Conservation (phyloP, 73 alveolate species). For the Paramecium caudatum region DNA sequence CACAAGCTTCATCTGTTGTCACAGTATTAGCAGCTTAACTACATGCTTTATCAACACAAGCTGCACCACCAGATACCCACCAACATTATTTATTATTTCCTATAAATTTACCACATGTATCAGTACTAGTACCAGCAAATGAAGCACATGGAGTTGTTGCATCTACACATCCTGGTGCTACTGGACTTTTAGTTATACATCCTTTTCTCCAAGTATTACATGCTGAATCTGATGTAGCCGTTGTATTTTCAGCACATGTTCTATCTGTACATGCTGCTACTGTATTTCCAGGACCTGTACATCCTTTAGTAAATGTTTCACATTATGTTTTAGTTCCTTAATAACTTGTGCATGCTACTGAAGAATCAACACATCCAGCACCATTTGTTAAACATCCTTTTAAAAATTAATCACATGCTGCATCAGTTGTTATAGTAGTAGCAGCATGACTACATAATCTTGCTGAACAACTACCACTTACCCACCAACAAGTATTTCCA, state of each 20-base stretch:
- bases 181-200: conserved; percentile 18
- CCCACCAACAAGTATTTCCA: conserved; percentile 33
- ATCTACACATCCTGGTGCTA: conserved; percentile 64
- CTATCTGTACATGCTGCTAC: background rate
- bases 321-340: conserved; percentile 51
- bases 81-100: background rate
- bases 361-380: background rate
- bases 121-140: conserved; percentile 41
- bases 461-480: background rate
- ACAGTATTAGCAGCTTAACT: background rate
- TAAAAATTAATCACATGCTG: background rate
- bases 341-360: background rate
- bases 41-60: background rate
- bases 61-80: background rate
- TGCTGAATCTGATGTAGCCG: conserved; percentile 26
- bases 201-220: background rate
- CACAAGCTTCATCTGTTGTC: conserved; percentile 15
- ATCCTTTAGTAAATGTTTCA: conserved; percentile 26
- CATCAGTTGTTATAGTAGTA: background rate
- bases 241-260: conserved; percentile 28
- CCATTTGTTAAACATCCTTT: conserved; percentile 42
- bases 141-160: background rate
- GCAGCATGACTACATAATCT: conserved; percentile 24
- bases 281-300: conserved; percentile 57
- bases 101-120: conserved; percentile 10